These are phyloP conservation scores for Marasmius tenuissimus DNA, from an alignment of 1,284 basidiomycete species.

Conservation along the genomic window DNA sequence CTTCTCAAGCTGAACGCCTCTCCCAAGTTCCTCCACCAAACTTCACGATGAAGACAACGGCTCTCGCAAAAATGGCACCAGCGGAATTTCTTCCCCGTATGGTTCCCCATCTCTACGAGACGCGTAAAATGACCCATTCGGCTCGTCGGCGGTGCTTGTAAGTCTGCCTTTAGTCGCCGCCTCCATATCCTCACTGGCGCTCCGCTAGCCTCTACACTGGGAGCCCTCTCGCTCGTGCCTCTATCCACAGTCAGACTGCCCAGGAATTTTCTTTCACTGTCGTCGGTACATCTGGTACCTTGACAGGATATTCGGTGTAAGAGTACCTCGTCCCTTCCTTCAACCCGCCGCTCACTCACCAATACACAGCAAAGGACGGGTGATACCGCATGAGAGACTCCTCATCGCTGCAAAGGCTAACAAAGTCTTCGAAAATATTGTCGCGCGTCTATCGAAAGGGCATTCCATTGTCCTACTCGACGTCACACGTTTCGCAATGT, in stretches of 20 bases:
- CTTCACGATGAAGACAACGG: neutral
- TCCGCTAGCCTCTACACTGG: neutral
- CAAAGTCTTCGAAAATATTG: neutral
- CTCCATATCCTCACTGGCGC: neutral
- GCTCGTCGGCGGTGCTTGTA: neutral
- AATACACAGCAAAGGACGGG: neutral
- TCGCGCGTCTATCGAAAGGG: neutral
- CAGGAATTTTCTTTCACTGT: neutral
- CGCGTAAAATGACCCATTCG: too few relatives aligned
- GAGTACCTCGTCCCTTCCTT: neutral
- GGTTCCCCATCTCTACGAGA: neutral
- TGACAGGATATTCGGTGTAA: neutral
- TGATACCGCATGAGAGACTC: neutral
- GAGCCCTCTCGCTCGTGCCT: neutral
- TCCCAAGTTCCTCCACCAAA: neutral
- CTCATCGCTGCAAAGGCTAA: neutral
- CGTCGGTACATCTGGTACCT: neutral
- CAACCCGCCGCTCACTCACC: neutral
- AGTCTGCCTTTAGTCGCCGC: neutral
- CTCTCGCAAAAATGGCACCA: neutral
- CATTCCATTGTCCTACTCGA: neutral
- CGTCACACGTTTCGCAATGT: neutral
- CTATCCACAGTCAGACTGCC: neutral
- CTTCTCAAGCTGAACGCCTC: neutral
- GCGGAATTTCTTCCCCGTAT: neutral